Conservation (phyloP, 768 basidiomycete species). For the Omphalotus guepiniiformis region DNA sequence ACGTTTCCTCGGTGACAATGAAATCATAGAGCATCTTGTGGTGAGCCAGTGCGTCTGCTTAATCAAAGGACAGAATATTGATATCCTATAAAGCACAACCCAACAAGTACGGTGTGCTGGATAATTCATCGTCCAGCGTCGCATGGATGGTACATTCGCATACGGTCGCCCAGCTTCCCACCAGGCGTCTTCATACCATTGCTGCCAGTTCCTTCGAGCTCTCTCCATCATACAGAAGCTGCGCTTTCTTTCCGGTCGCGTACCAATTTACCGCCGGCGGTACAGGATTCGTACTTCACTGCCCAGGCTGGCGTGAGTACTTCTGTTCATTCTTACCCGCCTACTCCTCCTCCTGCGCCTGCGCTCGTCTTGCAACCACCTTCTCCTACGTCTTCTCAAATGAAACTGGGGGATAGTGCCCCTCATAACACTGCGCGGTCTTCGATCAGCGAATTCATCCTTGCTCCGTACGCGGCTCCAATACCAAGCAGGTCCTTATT, state of each 20-base stretch:
- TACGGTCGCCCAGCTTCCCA: constrained; percentile 5
- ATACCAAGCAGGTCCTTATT: constrained; percentile 21
- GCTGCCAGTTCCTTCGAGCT: constrained; percentile 24
- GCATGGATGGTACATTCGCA: constrained; percentile 9
- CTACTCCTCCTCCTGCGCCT: constrained; percentile 26
- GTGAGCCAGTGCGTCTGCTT: background rate
- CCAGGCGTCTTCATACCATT: constrained; percentile 26
- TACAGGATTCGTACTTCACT: background rate
- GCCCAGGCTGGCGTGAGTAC: constrained; percentile 14
- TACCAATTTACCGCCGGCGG: constrained; percentile 19
- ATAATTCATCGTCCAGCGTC: constrained; percentile 4
- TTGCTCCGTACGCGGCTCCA: constrained; percentile 25
- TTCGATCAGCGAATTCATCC: constrained; percentile 24
- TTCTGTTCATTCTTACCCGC: constrained; percentile 29
- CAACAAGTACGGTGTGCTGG: constrained; percentile 5
- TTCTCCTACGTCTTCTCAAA: constrained; percentile 19
- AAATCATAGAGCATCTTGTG: constrained; percentile 7
- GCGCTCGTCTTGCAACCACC: constrained; percentile 12
- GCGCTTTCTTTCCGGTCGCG: constrained; percentile 30
- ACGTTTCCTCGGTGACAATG: constrained; percentile 3
- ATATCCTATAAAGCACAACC: background rate
- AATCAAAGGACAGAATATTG: background rate
- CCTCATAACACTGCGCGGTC: constrained; percentile 10
- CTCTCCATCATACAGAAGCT: constrained; percentile 24
- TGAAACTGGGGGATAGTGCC: constrained; percentile 13